Evolutionary conservation across 164 flowering plant species (phyloP), one percentile per base, ranked within the genome.

Genomic region (Magnolia kwangsiensis): DNA sequence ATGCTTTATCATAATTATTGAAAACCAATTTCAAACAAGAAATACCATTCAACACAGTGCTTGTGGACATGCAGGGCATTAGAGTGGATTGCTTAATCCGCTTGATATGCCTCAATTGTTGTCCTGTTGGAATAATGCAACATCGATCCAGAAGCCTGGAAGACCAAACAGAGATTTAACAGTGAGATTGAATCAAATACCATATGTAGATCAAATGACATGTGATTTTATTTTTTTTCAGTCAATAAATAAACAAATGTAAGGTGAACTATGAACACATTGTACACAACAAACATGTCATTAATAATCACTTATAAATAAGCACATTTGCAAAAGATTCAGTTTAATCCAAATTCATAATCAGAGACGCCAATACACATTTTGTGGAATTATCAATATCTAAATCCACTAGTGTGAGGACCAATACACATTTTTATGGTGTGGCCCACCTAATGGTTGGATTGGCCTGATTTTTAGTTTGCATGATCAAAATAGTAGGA

Each of bases 71-170:
- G 80, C 49, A 78, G 18, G 64, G 50, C 61, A 58, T 59, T 51
- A 19, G 66, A 67, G 13, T 58, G 21, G 11, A 2, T 73, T 45
- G 63, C 65, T 45, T 67, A 16, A 67, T 73, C 75, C 67, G 67
- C 76, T 27, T 27, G 29, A 27, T 27, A 27, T 27, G 29, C 29
- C 23, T 3, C 49, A 23, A 78, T 59, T 16, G 80, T 51, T 66
- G 29, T 74, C 10, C 80, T 76, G 37, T 78, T 73, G 51, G 45
- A 27, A 69, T 78, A 78, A 58, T 78, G 80, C 69, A 78, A 24
- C 80, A 78, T 78, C 49, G 67, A 68, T 24, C 80, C 80, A 31
- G 80, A 51, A 24, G 31, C 80, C 80, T 78, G 80, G 13, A 73
- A 73, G 18, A 27, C 29, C 29, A 27, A 27, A 27, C 29, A 27